Evolutionary conservation across 116 monocot species (phyloP).

Genomic region (Papilionanthe hybrid): DNA sequence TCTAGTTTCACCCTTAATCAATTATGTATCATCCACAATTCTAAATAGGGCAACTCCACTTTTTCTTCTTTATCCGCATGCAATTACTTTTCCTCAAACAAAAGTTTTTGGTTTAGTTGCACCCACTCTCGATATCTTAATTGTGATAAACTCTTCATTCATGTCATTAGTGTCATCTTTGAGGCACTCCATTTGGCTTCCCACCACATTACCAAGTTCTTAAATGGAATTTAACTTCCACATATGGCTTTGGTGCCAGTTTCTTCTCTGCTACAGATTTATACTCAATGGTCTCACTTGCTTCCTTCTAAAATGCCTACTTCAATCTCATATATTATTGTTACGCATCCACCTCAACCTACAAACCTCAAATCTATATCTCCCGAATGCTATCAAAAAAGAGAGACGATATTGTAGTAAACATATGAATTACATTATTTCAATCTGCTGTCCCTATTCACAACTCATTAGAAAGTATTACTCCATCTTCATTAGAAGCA

Average conservation of each 20-base stretch:
- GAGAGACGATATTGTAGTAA: no score
- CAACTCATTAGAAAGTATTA: no score
- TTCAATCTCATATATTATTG: neutral
- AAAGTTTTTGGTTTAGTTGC: neutral
- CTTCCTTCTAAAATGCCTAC: neutral
- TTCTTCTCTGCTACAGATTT: neutral
- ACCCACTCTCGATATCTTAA: neutral
- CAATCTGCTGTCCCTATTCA: no score
- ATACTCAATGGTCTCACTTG: neutral
- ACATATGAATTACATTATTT: no score
- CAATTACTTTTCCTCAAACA: neutral
- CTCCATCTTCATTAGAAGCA: no score
- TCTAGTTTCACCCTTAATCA: neutral
- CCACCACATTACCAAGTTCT: neutral
- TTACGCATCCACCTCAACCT: neutral
- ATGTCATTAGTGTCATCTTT: neutral
- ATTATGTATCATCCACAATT: neutral
- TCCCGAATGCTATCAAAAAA: neutral
- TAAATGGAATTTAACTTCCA: neutral
- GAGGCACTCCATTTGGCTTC: neutral
- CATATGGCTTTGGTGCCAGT: neutral
- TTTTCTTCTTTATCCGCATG: no score
- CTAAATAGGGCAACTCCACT: neutral
- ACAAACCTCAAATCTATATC: neutral
- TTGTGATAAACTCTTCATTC: neutral